A percentile compares a stretch with the other conserved stretches of the same genome.
Evolutionary conservation across 495 filamentous ascomycete species (phyloP).

Genomic region (Hapsidospora chrysogenum): DNA sequence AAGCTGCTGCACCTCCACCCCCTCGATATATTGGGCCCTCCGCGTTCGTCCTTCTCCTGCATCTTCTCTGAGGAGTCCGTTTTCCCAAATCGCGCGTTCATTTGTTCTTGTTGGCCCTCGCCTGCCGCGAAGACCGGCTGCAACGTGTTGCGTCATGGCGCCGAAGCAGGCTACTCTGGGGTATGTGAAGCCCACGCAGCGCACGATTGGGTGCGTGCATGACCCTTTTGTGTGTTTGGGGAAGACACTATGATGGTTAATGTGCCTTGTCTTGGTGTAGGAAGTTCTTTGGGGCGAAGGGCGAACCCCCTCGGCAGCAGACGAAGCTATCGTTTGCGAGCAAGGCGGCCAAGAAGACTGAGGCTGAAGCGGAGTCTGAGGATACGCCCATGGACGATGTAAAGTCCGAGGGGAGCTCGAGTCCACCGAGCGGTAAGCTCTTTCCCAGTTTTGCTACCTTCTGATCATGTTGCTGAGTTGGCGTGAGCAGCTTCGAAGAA

Average conservation of each 20-base stretch:
- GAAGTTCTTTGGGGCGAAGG: constrained; percentile 48
- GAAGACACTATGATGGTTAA: constrained; percentile 2
- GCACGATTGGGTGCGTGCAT: constrained; percentile 65
- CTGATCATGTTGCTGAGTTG: neutral
- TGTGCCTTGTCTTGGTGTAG: too few species aligned
- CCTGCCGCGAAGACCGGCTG: too few species aligned
- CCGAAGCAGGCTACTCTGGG: constrained; percentile 78
- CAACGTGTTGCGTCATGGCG: constrained; percentile 28
- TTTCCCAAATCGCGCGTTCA: too few species aligned
- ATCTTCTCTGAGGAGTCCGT: too few species aligned
- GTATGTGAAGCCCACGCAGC: constrained; percentile 75
- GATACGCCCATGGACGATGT: constrained; percentile 10
- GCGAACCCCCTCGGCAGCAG: constrained; percentile 45
- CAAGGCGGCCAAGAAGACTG: constrained; percentile 22
- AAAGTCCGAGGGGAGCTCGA: constrained; percentile 12
- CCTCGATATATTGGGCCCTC: neutral
- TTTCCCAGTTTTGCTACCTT: neutral
- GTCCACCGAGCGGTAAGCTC: constrained; percentile 14
- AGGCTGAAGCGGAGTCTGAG: constrained; percentile 14
- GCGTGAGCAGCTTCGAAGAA: constrained; percentile 24
- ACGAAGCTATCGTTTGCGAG: constrained; percentile 54
- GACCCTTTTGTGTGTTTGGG: constrained; percentile 4
- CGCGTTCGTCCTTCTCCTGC: too few species aligned
- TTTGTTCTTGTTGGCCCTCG: too few species aligned
- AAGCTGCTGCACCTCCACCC: neutral